phyloP scores from a whole-genome alignment of 805 yeast species.

The Candida nanaspora region DNA sequence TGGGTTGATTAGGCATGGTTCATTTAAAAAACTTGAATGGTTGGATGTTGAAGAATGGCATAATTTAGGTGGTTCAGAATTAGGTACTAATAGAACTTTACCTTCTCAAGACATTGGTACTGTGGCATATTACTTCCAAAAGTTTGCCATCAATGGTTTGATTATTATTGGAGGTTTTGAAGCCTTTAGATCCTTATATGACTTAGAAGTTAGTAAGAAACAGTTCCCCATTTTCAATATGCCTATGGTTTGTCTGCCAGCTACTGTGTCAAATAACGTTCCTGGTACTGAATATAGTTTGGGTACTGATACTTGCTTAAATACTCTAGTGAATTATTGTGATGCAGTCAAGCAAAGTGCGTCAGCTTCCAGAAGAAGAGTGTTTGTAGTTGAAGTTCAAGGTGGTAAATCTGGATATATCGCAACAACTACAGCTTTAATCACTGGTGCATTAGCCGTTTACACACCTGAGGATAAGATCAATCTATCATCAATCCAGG shows the following conservation, averaged over 20 bases:
- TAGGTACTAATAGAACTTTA: slow-evolving; percentile 71
- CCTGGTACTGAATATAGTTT: slow-evolving; percentile 78
- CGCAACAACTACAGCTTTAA: slow-evolving; percentile 61
- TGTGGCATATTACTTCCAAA: slow-evolving; percentile 66
- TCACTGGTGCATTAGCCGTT: slow-evolving; percentile 67
- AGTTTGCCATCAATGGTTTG: slow-evolving; percentile 62
- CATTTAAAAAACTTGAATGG: slow-evolving; percentile 57
- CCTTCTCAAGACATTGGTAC: slow-evolving; percentile 62
- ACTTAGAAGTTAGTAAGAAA: slow-evolving; percentile 52
- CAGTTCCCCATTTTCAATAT: slow-evolving; percentile 67
- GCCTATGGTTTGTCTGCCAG: slow-evolving; percentile 74
- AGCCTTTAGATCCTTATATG: slow-evolving; percentile 64
- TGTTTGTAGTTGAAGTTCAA: slow-evolving; percentile 76
- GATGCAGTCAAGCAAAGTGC: slow-evolving; percentile 78
- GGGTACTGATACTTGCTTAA: slow-evolving; percentile 72
- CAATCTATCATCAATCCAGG: slow-evolving; percentile 49
- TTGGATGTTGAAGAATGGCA: slow-evolving; percentile 68
- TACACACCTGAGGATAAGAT: slow-evolving; percentile 74
- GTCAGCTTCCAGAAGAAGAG: slow-evolving; percentile 69
- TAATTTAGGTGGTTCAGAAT: slow-evolving; percentile 69
- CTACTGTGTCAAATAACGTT: slow-evolving; percentile 73
- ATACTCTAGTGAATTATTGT: slow-evolving; percentile 63
- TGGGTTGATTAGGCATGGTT: slow-evolving; percentile 59
- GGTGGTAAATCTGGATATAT: slow-evolving; percentile 82
- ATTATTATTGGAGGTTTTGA: slow-evolving; percentile 78